A percentile compares a stretch with the other conserved stretches of the same genome.
Conservation (phyloP, 2,329 filamentous ascomycete genomes). For the Onygenales sp. region DNA sequence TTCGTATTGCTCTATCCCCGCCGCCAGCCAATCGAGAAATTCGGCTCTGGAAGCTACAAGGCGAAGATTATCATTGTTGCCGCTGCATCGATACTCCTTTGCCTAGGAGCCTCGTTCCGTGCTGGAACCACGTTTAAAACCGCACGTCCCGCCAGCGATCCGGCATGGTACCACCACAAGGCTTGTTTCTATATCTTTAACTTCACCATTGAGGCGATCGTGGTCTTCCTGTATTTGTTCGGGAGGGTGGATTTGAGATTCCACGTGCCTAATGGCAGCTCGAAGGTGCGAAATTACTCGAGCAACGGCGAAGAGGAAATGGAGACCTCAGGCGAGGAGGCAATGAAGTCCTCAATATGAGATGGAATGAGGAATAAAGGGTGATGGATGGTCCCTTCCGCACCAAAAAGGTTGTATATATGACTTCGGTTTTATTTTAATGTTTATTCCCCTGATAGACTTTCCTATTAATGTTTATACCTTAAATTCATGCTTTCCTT, state of each 20-base stretch:
- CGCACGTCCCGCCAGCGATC: conserved; percentile 39
- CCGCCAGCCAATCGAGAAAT: conserved; percentile 43
- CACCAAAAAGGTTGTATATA: too few species aligned
- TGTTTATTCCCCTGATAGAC: too few species aligned
- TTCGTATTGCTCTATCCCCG: conserved; percentile 40
- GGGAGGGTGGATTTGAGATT: conserved; percentile 66
- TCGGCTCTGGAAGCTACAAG: conserved; percentile 57
- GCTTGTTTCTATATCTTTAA: conserved; percentile 73
- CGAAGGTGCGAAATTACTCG: conserved; percentile 9
- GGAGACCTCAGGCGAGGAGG: background rate
- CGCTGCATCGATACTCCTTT: conserved; percentile 49
- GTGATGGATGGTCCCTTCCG: too few species aligned
- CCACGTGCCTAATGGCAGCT: conserved; percentile 60
- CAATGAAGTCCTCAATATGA: background rate
- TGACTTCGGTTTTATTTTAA: too few species aligned
- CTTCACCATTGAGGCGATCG: conserved; percentile 62
- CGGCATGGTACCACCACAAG: conserved; percentile 63
- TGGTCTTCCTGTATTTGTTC: conserved; percentile 58
- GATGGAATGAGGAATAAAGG: too few species aligned
- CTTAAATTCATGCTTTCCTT: too few species aligned
- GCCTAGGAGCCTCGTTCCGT: conserved; percentile 61
- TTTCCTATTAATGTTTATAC: too few species aligned
- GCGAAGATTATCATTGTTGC: conserved; percentile 59
- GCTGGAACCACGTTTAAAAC: conserved; percentile 48
- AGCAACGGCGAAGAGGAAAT: background rate